Evolutionary conservation across 805 yeast species (phyloP).

Genomic region (Candida broadrunensis): DNA sequence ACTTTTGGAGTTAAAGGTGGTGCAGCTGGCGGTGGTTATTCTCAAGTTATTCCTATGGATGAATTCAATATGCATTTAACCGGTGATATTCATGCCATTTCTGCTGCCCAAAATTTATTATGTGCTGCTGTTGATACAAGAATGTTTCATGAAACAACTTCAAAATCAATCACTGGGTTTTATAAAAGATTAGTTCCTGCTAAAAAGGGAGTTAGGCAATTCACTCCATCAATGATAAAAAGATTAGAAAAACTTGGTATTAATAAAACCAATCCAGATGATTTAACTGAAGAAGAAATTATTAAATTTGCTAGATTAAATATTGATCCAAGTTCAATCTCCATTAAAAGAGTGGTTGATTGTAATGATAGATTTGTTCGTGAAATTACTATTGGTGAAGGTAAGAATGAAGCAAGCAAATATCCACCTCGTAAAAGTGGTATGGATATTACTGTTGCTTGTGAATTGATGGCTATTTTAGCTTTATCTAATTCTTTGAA

Average conservation of each 20-base stretch:
- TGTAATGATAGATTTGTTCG: slow-evolving; percentile 90
- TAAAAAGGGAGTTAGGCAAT: slow-evolving; percentile 74
- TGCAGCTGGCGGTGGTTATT: slow-evolving; percentile 98
- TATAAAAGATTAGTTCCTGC: slow-evolving; percentile 84
- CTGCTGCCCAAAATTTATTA: slow-evolving; percentile 87
- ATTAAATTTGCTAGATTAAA: slow-evolving; percentile 75
- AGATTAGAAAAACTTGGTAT: slow-evolving; percentile 83
- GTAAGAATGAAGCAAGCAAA: slow-evolving; percentile 78
- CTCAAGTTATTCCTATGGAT: slow-evolving; percentile 98
- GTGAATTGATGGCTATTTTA: slow-evolving; percentile 93
- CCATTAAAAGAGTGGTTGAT: slow-evolving; percentile 92
- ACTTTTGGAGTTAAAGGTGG: slow-evolving; percentile 99
- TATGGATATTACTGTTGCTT: slow-evolving; percentile 94
- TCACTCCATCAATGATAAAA: slow-evolving; percentile 74
- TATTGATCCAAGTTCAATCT: slow-evolving; percentile 85
- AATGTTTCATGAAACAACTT: slow-evolving; percentile 91
- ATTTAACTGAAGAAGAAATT: slow-evolving; percentile 74
- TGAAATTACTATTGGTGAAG: slow-evolving; percentile 86
- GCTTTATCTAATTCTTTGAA: slow-evolving; percentile 75
- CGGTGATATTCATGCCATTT: slow-evolving; percentile 96
- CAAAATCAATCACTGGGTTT: slow-evolving; percentile 71
- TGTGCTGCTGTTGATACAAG: slow-evolving; percentile 98
- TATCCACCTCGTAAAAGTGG: slow-evolving; percentile 84
- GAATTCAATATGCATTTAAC: slow-evolving; percentile 97
- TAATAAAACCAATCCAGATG: slow-evolving; percentile 72